Conservation (phyloP, 2,329 filamentous ascomycete genomes). For the Pyricularia sp. region DNA sequence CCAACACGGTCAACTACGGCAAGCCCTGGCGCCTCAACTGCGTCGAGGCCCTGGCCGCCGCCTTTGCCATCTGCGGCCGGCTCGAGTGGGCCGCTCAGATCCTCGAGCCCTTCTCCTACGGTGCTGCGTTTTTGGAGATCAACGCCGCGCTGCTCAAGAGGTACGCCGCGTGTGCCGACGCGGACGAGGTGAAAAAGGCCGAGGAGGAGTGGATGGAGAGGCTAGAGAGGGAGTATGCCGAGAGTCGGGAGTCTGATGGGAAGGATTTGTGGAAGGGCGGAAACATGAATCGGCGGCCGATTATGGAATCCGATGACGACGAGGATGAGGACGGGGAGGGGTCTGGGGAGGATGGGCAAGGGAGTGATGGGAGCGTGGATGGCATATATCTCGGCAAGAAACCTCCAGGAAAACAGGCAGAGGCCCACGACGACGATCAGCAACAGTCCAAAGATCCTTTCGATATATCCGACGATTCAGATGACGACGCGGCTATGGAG, state of each 20-base stretch:
- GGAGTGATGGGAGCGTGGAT: conserved; percentile 31
- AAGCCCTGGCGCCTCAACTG: conserved; percentile 92
- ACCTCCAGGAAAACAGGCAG: conserved; percentile 16
- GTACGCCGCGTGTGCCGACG: conserved; percentile 74
- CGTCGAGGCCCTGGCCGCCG: conserved; percentile 84
- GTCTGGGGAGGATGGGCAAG: conserved; percentile 29
- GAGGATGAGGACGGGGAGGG: conserved; percentile 33
- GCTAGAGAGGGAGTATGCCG: conserved; percentile 78
- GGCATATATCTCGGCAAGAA: conserved; percentile 50
- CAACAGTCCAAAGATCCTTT: conserved; percentile 50
- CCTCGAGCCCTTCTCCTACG: conserved; percentile 77
- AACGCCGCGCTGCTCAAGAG: conserved; percentile 69
- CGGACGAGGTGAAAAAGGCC: conserved; percentile 68
- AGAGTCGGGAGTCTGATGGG: conserved; percentile 57
- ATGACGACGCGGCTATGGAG: conserved; percentile 68
- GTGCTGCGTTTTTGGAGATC: conserved; percentile 78
- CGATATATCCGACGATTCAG: conserved; percentile 63
- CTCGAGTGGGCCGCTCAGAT: conserved; percentile 80
- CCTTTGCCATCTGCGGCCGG: conserved; percentile 86
- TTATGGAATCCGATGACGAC: conserved; percentile 4
- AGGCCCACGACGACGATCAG: conserved; percentile 21
- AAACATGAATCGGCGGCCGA: conserved; percentile 54
- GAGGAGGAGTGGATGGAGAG: conserved; percentile 82
- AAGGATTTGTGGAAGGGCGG: conserved; percentile 83
- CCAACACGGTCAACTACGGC: conserved; percentile 95